These are phyloP conservation scores for Fonsecaea monophora DNA, from an alignment of 2,329 filamentous ascomycete genomes.

Conservation along the genomic window DNA sequence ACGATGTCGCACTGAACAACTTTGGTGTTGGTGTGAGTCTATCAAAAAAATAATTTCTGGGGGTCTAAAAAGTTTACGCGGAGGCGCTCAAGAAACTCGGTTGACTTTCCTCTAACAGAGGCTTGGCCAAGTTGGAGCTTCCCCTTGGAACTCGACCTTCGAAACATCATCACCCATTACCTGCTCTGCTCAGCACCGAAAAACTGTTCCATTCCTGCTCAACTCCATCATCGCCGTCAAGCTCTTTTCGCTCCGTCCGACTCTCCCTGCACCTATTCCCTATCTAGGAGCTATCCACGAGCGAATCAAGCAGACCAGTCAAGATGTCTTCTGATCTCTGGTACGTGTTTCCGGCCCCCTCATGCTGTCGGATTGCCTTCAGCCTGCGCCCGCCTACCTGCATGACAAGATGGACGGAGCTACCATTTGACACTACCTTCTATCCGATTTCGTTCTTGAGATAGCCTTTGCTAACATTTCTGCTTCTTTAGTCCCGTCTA, in stretches of 20 bases:
- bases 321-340: constrained; percentile 82
- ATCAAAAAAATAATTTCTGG: constrained; percentile 19
- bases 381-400: constrained; percentile 24
- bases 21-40: constrained; percentile 8
- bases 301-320: constrained; percentile 42
- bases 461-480: constrained; percentile 52
- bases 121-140: constrained; percentile 22
- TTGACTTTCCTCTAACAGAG: constrained; percentile 15
- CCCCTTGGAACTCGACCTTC: constrained; percentile 24
- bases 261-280: neutral
- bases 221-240: constrained; percentile 23
- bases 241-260: constrained; percentile 19
- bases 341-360: constrained; percentile 64
- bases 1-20: constrained; percentile 9
- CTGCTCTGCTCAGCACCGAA: constrained; percentile 18
- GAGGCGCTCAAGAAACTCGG: constrained; percentile 10
- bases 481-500: constrained; percentile 80
- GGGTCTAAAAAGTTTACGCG: constrained; percentile 29
- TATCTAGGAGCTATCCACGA: constrained; percentile 5
- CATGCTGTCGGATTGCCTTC: constrained; percentile 45
- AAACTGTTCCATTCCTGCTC: constrained; percentile 30
- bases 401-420: constrained; percentile 25
- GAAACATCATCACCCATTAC: constrained; percentile 31
- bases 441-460: constrained; percentile 15
- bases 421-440: neutral